Base-by-base conservation (phyloP, 331 rosid species). In the Prunus yedoensis region DNA sequence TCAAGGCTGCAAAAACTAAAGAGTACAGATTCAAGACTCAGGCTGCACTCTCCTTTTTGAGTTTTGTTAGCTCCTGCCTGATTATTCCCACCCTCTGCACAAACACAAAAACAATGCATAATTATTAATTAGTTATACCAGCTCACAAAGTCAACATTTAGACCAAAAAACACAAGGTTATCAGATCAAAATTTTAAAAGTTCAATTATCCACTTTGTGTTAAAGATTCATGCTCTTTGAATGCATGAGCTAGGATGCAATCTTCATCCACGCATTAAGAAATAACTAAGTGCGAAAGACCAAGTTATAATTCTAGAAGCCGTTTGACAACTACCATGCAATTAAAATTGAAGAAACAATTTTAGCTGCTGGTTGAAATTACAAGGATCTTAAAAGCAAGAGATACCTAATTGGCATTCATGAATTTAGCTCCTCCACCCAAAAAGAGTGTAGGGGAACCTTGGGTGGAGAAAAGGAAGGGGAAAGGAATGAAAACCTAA, bases 21-120 rank as follows among this genome's bases (percentile, higher is more conserved):
- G 4, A 52, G 10, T 50, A 50, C 30, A 49, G 52, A 21, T 32
- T 79, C 58, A 82, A 4, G 73, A 79, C 46, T 74, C 77, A 77
- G 78, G 6, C 4, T 25, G 66, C 66, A 13, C 41, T 82, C 73
- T 68, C 77, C 61, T 75, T 88, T 70, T 82, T 88, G 50, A 88
- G 79, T 81, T 88, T 83, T 10, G 92, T 80, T 75, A 88, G 87
- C 87, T 85, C 92, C 77, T 80, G 90, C 81, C 84, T 88, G 38
- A 88, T 58, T n/a, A 85, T 50, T 79, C 92, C 87, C 50, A 80
- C 81, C 77, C 77, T 86, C 92, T 88, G 87, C 82, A 68, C n/a
- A 54, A 17, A 51, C 20, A 30, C 2, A 7, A 61, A 23, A 32
- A 32, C 1, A 67, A 17, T 32, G 8, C 21, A 43, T 1, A 30